Base-by-base conservation (phyloP, 2,329 filamentous ascomycete genomes). In the Xylaria sp. region DNA sequence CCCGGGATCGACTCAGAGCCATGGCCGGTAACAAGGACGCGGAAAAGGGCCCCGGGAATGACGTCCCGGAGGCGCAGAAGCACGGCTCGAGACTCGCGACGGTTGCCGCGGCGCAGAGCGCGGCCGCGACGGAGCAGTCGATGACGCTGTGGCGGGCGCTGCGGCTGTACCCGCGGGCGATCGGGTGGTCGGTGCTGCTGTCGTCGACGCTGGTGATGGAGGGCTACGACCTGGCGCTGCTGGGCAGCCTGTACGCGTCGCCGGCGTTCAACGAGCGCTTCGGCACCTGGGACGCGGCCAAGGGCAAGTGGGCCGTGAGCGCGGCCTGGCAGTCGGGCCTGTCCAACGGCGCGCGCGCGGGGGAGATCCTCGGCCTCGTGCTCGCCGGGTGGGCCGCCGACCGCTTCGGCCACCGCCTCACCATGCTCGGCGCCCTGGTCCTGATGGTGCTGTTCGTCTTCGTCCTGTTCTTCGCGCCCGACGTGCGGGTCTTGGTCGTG, bases 321-420 rank as follows among this genome's bases (percentile, higher is more conserved):
- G 78, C 81, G 0, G 72, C 77, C 0, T 86, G 84, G 84, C 82
- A 85, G 65, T 78, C 79, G 0, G 82, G 76, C 0, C 64, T 86
- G 2, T 77, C 75, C 6, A 84, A 83, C 51, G 82, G 78, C 16
- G 77, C 78, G 0, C 70, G 76, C 1, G 77, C 77, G 1, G 82
- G 83, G 11, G 76, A 82, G 61, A 81, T 86, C 46, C 61, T 84
- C 8, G 83, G 83, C 0, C 68, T 84, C 1, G 72, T 83, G 21
- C 53, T 83, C 19, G 80, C 77, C n/a, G 83, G 82, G 7, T 78
- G 75, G 68, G 64, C 78, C 0, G 72, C 78, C 0, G 80, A 86
- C 51, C 70, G 74, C 1, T 78, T 72, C 19, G 80, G 80, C 1
- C 80, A 81, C 64, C 76, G 76, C 54, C 72, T 73, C 62, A 82